Evolutionary conservation across 768 basidiomycete genomes (phyloP).

Genomic region (Macrolepiota dolichaula): DNA sequence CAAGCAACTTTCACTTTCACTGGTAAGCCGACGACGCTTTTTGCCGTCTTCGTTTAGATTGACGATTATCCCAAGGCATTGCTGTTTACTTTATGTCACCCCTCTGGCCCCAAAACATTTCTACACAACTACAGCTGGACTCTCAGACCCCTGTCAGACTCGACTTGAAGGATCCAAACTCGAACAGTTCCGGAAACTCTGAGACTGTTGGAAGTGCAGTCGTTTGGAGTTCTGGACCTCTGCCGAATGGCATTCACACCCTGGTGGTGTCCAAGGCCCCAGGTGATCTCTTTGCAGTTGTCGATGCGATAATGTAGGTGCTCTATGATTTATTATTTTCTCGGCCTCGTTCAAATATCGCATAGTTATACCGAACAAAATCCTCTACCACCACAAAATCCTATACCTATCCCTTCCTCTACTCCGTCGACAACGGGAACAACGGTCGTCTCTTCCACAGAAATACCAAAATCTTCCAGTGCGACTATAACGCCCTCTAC

Average conservation of each 20-base stretch:
- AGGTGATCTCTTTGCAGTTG: constrained; percentile 30
- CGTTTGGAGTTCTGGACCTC: constrained; percentile 31
- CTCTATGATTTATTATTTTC: background rate
- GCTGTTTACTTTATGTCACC: constrained; percentile 35
- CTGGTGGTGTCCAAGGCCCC: constrained; percentile 34
- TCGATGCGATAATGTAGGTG: constrained; percentile 37
- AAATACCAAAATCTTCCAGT: too few relatives aligned
- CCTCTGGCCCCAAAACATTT: constrained; percentile 38
- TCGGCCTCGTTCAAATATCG: background rate
- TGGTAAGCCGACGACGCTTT: background rate
- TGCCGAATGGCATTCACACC: constrained; percentile 31
- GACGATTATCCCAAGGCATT: constrained; percentile 22
- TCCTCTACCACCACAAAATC: too few relatives aligned
- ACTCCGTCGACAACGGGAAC: too few relatives aligned
- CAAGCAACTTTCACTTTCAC: constrained; percentile 9
- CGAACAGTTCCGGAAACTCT: constrained; percentile 26
- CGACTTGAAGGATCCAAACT: constrained; percentile 22
- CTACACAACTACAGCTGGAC: constrained; percentile 36
- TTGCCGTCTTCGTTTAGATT: background rate
- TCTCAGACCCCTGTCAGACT: constrained; percentile 25
- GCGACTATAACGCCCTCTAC: too few relatives aligned
- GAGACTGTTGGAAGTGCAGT: constrained; percentile 35
- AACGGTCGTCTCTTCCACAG: too few relatives aligned
- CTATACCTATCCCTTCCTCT: too few relatives aligned
- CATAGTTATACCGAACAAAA: constrained; percentile 13